These are phyloP conservation scores for Russula emetica DNA, from an alignment of 768 basidiomycete species.

Conservation along the genomic window DNA sequence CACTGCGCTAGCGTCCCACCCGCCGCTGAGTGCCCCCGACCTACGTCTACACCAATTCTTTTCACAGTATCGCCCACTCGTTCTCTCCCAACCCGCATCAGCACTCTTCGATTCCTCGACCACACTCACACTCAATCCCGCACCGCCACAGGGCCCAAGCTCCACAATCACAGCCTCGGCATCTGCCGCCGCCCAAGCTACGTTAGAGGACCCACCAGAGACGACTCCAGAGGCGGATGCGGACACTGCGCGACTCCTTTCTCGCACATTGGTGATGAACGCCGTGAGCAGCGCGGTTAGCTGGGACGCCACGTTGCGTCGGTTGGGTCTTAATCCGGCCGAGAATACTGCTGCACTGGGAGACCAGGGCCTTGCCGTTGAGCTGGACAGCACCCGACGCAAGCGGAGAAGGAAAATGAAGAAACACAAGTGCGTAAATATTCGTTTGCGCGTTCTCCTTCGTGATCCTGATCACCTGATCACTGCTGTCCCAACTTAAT, in stretches of 20 bases:
- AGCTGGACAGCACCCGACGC: conserved; percentile 78
- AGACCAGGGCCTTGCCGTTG: conserved; percentile 51
- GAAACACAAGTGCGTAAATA: conserved; percentile 80
- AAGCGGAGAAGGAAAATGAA: conserved; percentile 93
- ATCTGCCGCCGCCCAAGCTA: conserved; percentile 22
- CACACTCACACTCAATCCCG: conserved; percentile 12
- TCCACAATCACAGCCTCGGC: conserved; percentile 26
- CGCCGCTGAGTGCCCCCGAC: conserved; percentile 57
- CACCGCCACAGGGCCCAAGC: not conserved
- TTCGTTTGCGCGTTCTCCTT: conserved; percentile 16
- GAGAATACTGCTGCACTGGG: conserved; percentile 48
- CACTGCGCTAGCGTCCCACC: conserved; percentile 41
- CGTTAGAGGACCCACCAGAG: conserved; percentile 44
- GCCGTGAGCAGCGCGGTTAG: conserved; percentile 54
- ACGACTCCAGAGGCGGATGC: conserved; percentile 67
- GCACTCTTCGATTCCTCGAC: conserved; percentile 44
- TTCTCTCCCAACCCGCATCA: conserved; percentile 57
- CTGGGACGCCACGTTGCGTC: conserved; percentile 66
- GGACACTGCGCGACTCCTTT: conserved; percentile 75
- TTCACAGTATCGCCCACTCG: conserved; percentile 72
- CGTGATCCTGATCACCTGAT: conserved; percentile 6
- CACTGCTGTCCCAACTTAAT: conserved; percentile 8
- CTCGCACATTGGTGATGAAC: conserved; percentile 65
- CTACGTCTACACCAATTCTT: conserved; percentile 84
- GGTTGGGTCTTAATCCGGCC: conserved; percentile 57